Conservation (phyloP, 495 filamentous ascomycete species). For the Neurospora hispaniola region DNA sequence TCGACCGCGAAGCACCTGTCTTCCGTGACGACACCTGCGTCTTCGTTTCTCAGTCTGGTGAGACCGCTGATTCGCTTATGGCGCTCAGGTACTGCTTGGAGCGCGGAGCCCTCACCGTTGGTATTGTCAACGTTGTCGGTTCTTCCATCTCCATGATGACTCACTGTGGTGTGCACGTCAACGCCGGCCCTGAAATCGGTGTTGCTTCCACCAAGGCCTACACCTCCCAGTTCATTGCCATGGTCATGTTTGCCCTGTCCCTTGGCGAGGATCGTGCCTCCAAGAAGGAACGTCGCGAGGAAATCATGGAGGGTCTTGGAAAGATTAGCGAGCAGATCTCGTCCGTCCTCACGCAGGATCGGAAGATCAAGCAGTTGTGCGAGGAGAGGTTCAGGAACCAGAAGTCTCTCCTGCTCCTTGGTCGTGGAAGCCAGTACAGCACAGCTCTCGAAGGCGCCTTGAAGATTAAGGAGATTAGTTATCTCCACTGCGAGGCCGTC, state of each 20-base stretch:
- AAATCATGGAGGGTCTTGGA: constrained; percentile 89
- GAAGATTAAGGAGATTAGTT: constrained; percentile 99
- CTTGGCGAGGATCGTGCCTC: constrained; percentile 92
- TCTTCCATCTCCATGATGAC: constrained; percentile 97
- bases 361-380: constrained; percentile 87
- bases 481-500: constrained; percentile 97
- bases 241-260: constrained; percentile 98
- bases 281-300: constrained; percentile 83
- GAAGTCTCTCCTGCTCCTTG: constrained; percentile 87
- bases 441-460: constrained; percentile 96
- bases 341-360: constrained; percentile 78
- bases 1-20: constrained; percentile 93
- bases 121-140: constrained; percentile 95
- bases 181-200: constrained; percentile 96
- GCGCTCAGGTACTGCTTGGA: constrained; percentile 95
- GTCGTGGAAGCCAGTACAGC: constrained; percentile 90
- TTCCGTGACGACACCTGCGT: constrained; percentile 99
- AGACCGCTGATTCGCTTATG: constrained; percentile 98
- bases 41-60: constrained; percentile 96
- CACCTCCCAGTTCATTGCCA: constrained; percentile 96
- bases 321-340: constrained; percentile 87
- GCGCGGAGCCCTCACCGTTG: constrained; percentile 90
- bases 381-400: constrained; percentile 88
- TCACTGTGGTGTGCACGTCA: constrained; percentile 99
- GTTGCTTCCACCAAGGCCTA: constrained; percentile 98